Evolutionary conservation across 805 yeast species (phyloP).

Genomic region (Kodamaea hsintzibuensis): DNA sequence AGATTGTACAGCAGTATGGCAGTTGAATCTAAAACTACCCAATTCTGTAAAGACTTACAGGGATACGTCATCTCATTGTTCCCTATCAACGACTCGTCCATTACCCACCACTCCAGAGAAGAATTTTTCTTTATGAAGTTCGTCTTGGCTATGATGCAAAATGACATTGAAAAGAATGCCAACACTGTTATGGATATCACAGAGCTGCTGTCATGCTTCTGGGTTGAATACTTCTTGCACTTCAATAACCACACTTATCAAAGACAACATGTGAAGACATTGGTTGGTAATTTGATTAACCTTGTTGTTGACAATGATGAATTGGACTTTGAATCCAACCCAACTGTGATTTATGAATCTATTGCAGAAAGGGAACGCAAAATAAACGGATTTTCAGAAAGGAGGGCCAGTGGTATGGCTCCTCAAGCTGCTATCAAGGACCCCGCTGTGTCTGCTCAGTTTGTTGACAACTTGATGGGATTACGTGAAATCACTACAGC

Average conservation of each 20-base stretch:
- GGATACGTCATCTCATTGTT: constrained; percentile 25
- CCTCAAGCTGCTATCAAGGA: constrained; percentile 73
- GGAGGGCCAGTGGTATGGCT: constrained; percentile 43
- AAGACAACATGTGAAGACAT: constrained; percentile 42
- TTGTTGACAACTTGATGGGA: constrained; percentile 70
- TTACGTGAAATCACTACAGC: constrained; percentile 71
- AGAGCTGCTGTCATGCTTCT: constrained; percentile 35
- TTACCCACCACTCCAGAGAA: constrained; percentile 57
- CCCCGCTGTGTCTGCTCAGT: constrained; percentile 65
- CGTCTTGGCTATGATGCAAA: constrained; percentile 47
- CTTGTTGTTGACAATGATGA: constrained; percentile 47
- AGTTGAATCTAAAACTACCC: constrained; percentile 8
- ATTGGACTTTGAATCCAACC: constrained; percentile 78
- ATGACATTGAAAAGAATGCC: constrained; percentile 36
- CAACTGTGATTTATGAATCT: constrained; percentile 52
- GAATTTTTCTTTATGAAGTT: constrained; percentile 66
- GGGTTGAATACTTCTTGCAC: constrained; percentile 47
- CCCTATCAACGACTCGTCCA: constrained; percentile 32
- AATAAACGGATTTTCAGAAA: constrained; percentile 35
- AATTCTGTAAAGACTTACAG: constrained; percentile 24
- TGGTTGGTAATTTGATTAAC: constrained; percentile 40
- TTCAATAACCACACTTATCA: constrained; percentile 51
- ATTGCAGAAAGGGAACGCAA: constrained; percentile 40
- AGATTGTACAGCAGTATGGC: constrained; percentile 41
- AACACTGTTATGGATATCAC: constrained; percentile 38